These are phyloP conservation scores for Amanita pallidorosea DNA, from an alignment of 768 basidiomycete species.

Conservation along the genomic window DNA sequence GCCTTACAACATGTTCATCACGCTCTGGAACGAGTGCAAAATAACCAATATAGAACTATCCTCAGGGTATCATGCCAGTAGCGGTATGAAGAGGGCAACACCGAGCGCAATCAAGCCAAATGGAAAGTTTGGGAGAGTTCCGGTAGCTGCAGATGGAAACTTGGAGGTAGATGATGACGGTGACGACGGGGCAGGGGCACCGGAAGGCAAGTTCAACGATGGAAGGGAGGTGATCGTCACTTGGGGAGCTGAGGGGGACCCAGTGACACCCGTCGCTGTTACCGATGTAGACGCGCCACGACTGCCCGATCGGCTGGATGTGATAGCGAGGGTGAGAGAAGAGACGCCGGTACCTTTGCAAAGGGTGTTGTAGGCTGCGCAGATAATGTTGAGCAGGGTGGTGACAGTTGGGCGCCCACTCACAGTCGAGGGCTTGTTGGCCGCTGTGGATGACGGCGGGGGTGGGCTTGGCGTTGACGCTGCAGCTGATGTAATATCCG, in stretches of 20 bases:
- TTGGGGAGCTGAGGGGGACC: not conserved
- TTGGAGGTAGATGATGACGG: not conserved
- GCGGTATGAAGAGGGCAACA: not conserved
- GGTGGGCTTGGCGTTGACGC: not conserved
- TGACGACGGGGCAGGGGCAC: too few relatives aligned
- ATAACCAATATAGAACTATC: too few relatives aligned
- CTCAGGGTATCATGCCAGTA: not conserved
- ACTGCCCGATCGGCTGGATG: not conserved
- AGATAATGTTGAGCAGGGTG: not conserved
- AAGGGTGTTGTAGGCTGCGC: not conserved
- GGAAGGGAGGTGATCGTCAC: too few relatives aligned
- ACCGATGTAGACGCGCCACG: too few relatives aligned
- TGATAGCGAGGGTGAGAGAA: not conserved
- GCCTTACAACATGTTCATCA: too few relatives aligned
- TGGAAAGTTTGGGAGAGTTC: not conserved
- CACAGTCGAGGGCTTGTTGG: constrained; percentile 3
- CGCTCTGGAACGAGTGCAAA: too few relatives aligned
- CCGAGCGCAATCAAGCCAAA: not conserved
- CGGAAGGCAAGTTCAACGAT: too few relatives aligned
- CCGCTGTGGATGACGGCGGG: not conserved
- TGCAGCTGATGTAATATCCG: not conserved
- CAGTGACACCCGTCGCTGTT: too few relatives aligned
- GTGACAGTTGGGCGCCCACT: too few relatives aligned
- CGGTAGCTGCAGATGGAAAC: not conserved
- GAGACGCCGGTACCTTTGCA: not conserved